Evolutionary conservation across 1,284 basidiomycete species (phyloP).

Genomic region (Serendipita sp.): DNA sequence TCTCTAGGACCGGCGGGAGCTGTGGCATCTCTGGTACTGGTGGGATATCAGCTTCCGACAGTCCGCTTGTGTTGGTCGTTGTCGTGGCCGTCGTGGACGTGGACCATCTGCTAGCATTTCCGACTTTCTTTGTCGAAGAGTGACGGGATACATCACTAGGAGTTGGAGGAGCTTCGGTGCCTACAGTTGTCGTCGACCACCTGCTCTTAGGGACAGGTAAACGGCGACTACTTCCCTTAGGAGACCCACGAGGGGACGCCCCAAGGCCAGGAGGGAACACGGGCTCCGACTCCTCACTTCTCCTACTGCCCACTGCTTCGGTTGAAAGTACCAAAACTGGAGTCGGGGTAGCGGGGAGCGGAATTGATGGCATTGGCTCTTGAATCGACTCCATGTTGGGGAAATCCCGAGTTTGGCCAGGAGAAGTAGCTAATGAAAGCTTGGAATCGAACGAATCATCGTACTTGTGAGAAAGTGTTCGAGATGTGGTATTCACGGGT

Average conservation of each 20-base stretch:
- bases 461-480: too few relatives aligned
- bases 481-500: too few relatives aligned
- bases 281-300: not conserved
- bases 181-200: not conserved
- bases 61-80: not conserved
- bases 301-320: not conserved
- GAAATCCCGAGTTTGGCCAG: not conserved
- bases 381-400: not conserved
- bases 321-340: not conserved
- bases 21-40: not conserved
- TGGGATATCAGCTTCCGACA: not conserved
- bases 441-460: not conserved
- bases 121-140: not conserved
- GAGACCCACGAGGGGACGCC: constrained; percentile 18
- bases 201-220: not conserved
- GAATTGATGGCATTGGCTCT: not conserved
- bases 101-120: not conserved
- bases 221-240: constrained; percentile 16
- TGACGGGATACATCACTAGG: not conserved
- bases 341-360: not conserved
- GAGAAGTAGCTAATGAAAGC: not conserved
- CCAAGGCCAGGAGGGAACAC: not conserved
- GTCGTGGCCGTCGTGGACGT: not conserved
- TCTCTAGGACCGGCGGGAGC: not conserved
- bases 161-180: not conserved